These are phyloP conservation scores for Pseudogymnoascus sp. DNA, from an alignment of 2,329 filamentous ascomycete species.

Conservation along the genomic window DNA sequence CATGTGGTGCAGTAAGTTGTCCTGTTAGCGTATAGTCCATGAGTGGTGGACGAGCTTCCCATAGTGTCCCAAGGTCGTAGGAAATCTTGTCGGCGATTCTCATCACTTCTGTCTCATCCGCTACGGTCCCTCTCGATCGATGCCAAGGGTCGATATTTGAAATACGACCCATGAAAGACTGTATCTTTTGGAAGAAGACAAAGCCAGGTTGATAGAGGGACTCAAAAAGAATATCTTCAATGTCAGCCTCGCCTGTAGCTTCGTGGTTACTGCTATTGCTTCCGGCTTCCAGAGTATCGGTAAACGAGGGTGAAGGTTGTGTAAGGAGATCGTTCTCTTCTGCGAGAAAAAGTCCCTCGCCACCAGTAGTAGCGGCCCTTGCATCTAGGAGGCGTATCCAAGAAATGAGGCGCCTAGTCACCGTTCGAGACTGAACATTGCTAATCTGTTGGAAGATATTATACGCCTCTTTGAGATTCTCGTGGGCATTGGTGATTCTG, in stretches of 20 bases:
- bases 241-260: conserved; percentile 4
- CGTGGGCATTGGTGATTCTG: conserved; percentile 38
- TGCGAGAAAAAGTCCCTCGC: conserved; percentile 44
- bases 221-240: conserved; percentile 45
- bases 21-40: conserved; percentile 50
- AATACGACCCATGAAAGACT: conserved; percentile 49
- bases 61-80: conserved; percentile 41
- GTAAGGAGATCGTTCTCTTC: conserved; percentile 41
- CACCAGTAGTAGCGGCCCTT: conserved; percentile 46
- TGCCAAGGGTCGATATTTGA: conserved; percentile 50
- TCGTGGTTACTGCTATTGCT: conserved; percentile 24
- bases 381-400: conserved; percentile 50
- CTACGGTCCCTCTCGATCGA: conserved; percentile 45
- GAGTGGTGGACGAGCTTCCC: conserved; percentile 41
- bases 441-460: conserved; percentile 36
- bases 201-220: conserved; percentile 47
- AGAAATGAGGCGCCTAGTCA: conserved; percentile 41
- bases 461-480: conserved; percentile 42
- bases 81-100: conserved; percentile 42
- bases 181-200: conserved; percentile 49
- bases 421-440: conserved; percentile 29
- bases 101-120: conserved; percentile 52
- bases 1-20: conserved; percentile 38
- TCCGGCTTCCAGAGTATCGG: conserved; percentile 27
- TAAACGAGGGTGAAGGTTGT: conserved; percentile 36